These are phyloP conservation scores for Aspergillus alliaceus DNA, from an alignment of 2,329 filamentous ascomycete genomes.

Conservation along the genomic window DNA sequence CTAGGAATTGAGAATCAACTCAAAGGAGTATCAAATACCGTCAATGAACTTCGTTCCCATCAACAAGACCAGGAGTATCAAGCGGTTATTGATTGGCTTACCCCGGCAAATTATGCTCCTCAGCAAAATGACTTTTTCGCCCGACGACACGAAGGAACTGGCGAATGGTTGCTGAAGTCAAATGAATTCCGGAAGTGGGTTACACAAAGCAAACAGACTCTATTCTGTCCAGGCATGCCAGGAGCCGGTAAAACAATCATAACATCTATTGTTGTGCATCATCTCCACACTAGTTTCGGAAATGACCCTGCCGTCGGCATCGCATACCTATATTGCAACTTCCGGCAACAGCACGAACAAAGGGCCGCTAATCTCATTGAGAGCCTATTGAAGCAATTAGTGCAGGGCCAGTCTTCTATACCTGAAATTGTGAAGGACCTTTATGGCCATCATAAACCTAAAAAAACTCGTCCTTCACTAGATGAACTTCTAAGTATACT, in stretches of 20 bases:
- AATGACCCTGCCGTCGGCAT: conserved; percentile 35
- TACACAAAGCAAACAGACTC: not conserved
- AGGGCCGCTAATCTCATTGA: conserved; percentile 30
- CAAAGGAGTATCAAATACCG: not conserved
- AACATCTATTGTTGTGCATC: not conserved
- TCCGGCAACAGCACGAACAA: conserved; percentile 41
- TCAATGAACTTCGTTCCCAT: not conserved
- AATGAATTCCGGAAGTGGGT: conserved; percentile 17
- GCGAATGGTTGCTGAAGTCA: conserved; percentile 23
- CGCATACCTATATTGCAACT: conserved; percentile 52
- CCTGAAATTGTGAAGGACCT: conserved; percentile 30
- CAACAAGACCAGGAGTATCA: not conserved
- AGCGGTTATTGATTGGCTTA: conserved; percentile 14
- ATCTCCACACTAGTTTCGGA: too few species aligned
- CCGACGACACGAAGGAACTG: conserved; percentile 14
- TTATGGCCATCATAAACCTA: conserved; percentile 18
- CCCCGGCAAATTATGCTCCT: conserved; percentile 3
- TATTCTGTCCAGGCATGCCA: conserved; percentile 20
- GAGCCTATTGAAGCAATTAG: conserved; percentile 42
- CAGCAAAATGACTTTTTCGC: conserved; percentile 17
- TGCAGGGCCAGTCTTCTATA: conserved; percentile 19
- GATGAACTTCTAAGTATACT: conserved; percentile 24
- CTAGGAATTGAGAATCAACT: not conserved
- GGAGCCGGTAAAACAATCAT: conserved; percentile 22
- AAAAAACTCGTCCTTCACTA: conserved; percentile 22